Conservation (phyloP, 495 filamentous ascomycete species). For the Penicillium simplicissimum region DNA sequence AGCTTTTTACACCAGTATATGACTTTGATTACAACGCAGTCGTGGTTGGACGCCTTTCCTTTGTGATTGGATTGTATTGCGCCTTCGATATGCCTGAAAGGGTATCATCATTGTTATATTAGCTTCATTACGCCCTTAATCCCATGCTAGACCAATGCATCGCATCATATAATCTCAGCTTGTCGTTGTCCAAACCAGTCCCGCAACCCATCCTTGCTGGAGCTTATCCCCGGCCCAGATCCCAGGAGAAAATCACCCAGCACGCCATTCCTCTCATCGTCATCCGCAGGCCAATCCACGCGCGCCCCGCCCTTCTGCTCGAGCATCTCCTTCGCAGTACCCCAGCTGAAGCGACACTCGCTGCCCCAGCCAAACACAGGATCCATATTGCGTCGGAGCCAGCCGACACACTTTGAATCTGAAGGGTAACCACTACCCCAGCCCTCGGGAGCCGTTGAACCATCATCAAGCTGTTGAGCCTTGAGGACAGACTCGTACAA, state of each 20-base stretch:
- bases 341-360: conserved; percentile 93
- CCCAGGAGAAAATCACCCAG: conserved; percentile 72
- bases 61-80: conserved; percentile 15
- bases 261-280: conserved; percentile 60
- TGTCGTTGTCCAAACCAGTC: conserved; percentile 46
- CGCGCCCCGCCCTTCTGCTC: conserved; percentile 64
- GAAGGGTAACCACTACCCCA: conserved; percentile 96
- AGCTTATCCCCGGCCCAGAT: conserved; percentile 25
- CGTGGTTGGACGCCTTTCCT: conserved; percentile 9
- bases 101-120: conserved; percentile 32
- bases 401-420: conserved; percentile 75
- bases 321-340: conserved; percentile 88
- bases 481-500: conserved; percentile 56
- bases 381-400: conserved; percentile 86
- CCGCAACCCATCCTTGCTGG: conserved; percentile 33
- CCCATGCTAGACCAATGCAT: conserved; percentile 3
- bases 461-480: conserved; percentile 15
- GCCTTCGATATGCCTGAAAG: conserved; percentile 1
- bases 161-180: conserved; percentile 31
- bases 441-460: conserved; percentile 32
- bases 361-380: conserved; percentile 93
- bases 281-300: conserved; percentile 82
- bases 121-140: conserved; percentile 23
- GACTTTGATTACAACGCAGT: conserved; percentile 14
- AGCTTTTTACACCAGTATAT: conserved; percentile 11